These are phyloP conservation scores for Leishmania braziliensis DNA, from an alignment of 208 protist genomes.

Conservation along the genomic window DNA sequence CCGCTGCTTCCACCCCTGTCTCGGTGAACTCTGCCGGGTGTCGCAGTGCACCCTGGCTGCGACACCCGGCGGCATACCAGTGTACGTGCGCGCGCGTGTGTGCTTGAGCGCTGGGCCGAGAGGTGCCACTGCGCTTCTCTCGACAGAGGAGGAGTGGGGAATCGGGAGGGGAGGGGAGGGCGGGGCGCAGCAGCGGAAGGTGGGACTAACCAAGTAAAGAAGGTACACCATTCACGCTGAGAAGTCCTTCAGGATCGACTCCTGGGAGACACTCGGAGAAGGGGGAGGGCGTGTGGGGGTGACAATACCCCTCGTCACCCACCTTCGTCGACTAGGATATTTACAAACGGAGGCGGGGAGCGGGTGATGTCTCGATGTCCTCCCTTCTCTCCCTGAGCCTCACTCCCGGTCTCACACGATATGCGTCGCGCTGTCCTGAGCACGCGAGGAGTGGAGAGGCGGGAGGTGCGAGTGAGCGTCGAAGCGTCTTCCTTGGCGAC, in stretches of 20 bases:
- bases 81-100: background rate
- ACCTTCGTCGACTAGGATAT: background rate
- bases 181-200: no score
- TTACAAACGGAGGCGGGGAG: background rate
- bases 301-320: background rate
- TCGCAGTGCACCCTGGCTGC: no score
- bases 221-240: no score
- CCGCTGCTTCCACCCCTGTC: background rate
- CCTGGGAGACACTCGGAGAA: no score
- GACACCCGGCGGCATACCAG: background rate
- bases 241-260: no score
- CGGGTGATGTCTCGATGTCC: background rate
- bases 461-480: background rate
- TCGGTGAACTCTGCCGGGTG: no score
- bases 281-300: background rate
- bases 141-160: no score
- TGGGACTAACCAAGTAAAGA: background rate
- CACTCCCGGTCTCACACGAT: background rate
- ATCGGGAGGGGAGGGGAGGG: no score
- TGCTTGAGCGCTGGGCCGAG: no score
- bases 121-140: no score
- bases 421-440: background rate
- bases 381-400: background rate
- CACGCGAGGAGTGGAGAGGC: background rate
- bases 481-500: background rate